Evolutionary conservation across 2,329 filamentous ascomycete species (phyloP), one percentile per base, ranked within the genome.

Genomic region (Hortaea werneckii): DNA sequence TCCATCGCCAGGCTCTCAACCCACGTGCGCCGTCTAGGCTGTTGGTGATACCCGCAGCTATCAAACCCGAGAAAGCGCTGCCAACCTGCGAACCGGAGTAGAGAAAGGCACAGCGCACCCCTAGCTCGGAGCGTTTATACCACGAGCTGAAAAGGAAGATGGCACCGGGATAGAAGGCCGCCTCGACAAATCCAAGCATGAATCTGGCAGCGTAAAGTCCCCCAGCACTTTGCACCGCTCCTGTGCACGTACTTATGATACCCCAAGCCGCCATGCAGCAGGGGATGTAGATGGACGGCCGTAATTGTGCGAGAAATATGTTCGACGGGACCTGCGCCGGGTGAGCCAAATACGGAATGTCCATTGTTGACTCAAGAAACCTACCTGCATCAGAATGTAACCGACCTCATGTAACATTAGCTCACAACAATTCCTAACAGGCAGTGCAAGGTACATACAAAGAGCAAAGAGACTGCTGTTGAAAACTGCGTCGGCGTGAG

Each of bases 71-170:
- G n/a, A 34, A 34, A n/a, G 30, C 30, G 30, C n/a, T 34, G 30
- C 30, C 30, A 34, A 34, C 30, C n/a, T 34, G 30, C 30, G 7
- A n/a, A 7, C 7, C 30, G 30, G n/a, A 7, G 30, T 34, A 34
- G 7, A 34, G n/a, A 7, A 7, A 7, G 30, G 30, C 30, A 34
- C 7, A 34, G 30, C 30, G 30, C 30, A 7, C n/a, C n/a, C 30
- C 68, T n/a, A 77, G 57, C 49, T 77, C 74, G 28, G 69, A 66
- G 42, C 70, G 71, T 1, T 72, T 77, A 51, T 77, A 77, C 72
- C 73, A 76, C 49, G 67, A 70, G 5, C 67, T 70, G 6, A 75
- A 63, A 46, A 71, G 72, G 58, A 71, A 73, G 9, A 74, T 55
- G 6, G 69, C 65, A 9, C 43, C 43, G 9, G 71, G 57, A 58